Evolutionary conservation across 2,329 filamentous ascomycete species (phyloP).

Genomic region (Nigrograna mackinnonii): DNA sequence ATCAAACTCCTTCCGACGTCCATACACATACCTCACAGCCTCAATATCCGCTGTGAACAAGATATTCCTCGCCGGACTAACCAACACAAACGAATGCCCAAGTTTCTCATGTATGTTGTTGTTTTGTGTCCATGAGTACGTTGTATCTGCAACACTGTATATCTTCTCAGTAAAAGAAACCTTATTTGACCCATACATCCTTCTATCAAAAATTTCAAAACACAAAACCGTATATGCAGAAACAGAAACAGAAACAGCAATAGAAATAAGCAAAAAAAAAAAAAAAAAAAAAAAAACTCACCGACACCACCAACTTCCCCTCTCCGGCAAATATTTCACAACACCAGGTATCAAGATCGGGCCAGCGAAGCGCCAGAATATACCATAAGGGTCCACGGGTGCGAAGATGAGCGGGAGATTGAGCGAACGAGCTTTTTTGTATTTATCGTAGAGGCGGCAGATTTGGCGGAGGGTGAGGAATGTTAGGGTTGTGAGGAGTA

Average conservation of each 20-base stretch:
- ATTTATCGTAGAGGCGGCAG: conserved; percentile 13
- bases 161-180: too few species aligned
- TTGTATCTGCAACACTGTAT: too few species aligned
- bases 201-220: too few species aligned
- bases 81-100: conserved; percentile 18
- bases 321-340: too few species aligned
- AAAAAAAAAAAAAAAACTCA: too few species aligned
- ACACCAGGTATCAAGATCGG: conserved; percentile 1
- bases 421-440: conserved; percentile 13
- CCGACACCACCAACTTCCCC: too few species aligned
- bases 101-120: conserved; percentile 12
- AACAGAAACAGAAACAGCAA: too few species aligned
- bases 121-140: conserved; percentile 18
- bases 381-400: conserved; percentile 18
- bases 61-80: conserved; percentile 13
- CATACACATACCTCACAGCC: conserved; percentile 15
- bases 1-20: conserved; percentile 21
- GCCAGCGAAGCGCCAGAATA: conserved; percentile 13
- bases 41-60: conserved; percentile 18
- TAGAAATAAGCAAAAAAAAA: too few species aligned
- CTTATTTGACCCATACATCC: too few species aligned
- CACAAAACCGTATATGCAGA: too few species aligned
- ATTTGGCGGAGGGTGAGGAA: too few species aligned
- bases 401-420: conserved; percentile 16
- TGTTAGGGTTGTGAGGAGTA: too few species aligned